Percentiles rank a stretch among this genome's conserved stretches.
Evolutionary conservation across 2,329 filamentous ascomycete species (phyloP).

Genomic region (Fusarium newnesense): DNA sequence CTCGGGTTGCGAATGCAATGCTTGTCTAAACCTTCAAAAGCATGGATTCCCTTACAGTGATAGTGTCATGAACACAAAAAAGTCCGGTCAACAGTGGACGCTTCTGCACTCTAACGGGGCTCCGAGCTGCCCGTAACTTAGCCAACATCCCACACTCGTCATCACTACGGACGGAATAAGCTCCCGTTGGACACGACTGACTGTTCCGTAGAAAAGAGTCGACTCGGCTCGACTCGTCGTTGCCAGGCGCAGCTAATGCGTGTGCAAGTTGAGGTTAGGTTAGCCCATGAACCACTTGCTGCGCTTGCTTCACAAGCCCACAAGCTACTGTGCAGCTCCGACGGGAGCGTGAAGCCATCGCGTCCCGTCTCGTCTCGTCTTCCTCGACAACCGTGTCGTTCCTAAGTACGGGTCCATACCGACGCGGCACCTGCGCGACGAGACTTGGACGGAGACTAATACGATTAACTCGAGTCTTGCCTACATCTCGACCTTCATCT

Average conservation of each 20-base stretch:
- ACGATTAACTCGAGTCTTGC: neutral
- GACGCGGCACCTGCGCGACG: slow-evolving; percentile 26
- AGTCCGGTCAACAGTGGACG: slow-evolving; percentile 20
- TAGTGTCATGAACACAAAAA: slow-evolving; percentile 9
- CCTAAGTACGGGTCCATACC: slow-evolving; percentile 24
- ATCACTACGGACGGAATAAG: slow-evolving; percentile 23
- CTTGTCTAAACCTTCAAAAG: slow-evolving; percentile 26
- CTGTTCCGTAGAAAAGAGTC: slow-evolving; percentile 15
- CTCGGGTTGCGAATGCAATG: slow-evolving; percentile 26
- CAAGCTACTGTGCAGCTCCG: neutral
- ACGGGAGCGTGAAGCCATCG: slow-evolving; percentile 33
- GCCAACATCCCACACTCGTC: slow-evolving; percentile 39
- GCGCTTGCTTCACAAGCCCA: slow-evolving; percentile 4
- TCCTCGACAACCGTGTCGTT: slow-evolving; percentile 34
- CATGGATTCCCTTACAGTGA: slow-evolving; percentile 33
- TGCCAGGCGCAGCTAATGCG: slow-evolving; percentile 32
- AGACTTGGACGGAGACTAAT: slow-evolving; percentile 9
- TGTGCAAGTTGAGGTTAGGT: slow-evolving; percentile 19
- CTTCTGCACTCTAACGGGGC: slow-evolving; percentile 40
- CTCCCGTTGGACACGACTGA: slow-evolving; percentile 13
- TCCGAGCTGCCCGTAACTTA: slow-evolving; percentile 31
- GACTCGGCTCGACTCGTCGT: slow-evolving; percentile 1
- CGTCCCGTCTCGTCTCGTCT: slow-evolving; percentile 31
- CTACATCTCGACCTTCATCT: slow-evolving; percentile 6
- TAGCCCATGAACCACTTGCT: slow-evolving; percentile 31